These are phyloP conservation scores for Breynia disticha DNA, from an alignment of 441 rosid genomes.

Conservation along the genomic window DNA sequence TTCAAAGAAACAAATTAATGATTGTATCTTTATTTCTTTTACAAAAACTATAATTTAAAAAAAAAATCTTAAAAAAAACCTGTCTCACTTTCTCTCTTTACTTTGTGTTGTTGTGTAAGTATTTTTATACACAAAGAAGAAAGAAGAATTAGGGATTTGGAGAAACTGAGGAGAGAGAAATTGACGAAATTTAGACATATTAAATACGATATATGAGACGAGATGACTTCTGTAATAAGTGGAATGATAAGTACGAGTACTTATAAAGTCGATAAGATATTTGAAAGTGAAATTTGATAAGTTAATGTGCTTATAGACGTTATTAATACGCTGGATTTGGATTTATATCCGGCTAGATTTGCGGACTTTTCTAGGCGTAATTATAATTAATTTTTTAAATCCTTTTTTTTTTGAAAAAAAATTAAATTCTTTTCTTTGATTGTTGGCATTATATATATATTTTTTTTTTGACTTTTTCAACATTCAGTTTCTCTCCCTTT, in stretches of 20 bases:
- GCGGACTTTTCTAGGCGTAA: conserved; percentile 14
- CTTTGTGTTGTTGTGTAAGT: conserved; percentile 7
- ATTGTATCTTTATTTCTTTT: too few species aligned
- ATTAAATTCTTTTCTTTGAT: too few species aligned
- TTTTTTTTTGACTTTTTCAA: too few species aligned
- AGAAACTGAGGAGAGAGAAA: conserved; percentile 11
- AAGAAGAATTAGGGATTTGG: conserved; percentile 44
- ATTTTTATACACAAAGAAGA: conserved; percentile 42
- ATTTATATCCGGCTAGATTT: conserved; percentile 16
- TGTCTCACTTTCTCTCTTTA: conserved; percentile 11
- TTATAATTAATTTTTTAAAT: background rate
- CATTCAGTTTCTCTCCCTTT: too few species aligned
- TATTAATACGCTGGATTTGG: conserved; percentile 15
- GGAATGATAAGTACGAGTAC: fast-evolving
- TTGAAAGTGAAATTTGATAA: background rate
- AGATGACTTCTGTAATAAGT: conserved; percentile 15
- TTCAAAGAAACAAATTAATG: background rate
- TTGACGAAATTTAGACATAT: conserved; percentile 25
- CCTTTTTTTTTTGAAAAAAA: background rate
- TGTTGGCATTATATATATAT: too few species aligned
- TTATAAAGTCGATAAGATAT: background rate
- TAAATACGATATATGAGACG: conserved; percentile 29
- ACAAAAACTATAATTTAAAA: too few species aligned
- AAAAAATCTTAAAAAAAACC: too few species aligned
- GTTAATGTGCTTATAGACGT: fast-evolving